Evolutionary conservation across 352 stramenopile species (phyloP), one percentile per base, ranked within the genome.

Genomic region (Pythium utonaiense): DNA sequence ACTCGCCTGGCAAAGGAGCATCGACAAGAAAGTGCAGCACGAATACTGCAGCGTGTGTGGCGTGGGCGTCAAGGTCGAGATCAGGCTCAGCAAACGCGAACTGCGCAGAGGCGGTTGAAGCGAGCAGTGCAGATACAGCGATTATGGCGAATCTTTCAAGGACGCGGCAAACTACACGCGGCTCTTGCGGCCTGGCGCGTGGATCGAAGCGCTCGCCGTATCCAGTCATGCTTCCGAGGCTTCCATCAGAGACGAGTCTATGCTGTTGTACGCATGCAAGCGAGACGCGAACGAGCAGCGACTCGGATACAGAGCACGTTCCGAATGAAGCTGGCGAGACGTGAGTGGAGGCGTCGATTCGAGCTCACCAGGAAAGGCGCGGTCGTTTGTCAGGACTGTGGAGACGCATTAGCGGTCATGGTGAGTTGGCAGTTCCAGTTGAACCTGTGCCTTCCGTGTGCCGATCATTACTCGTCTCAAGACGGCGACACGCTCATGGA

Each of bases 221-320:
- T 81, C 27, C 75, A 81, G 44, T 19, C 57, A 5, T 53, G 41
- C 10, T 71, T 68, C 31, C 60, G 67, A 6, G 53, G 53, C 3
- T 69, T 52, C 41, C 47, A 55, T 25, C 53, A 60, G 9, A 52
- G 66, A 19, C 51, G 66, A 28, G 60, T 69, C 25, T 77, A 73
- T 41, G 24, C 75, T 13, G 57, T 73, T 0, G 55, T 69, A 1
- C 66, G 73, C n/a, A 66, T 57, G 1, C 33, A 69, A 3, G 53
- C 61, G 3, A 60, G 74, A 8, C 68, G 74, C 1, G 63, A 80
- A 12, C 53, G 57, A 7, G 76, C 75, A 0, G 78, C 75, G 3
- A 75, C 67, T 1, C 53, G 30, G n/a, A 68, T 91, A 12, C 81
- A 91, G 41, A 73, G 73, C 21, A 44, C 72, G 42, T 85, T 73